Evolutionary conservation across 2,329 filamentous ascomycete genomes (phyloP).

Genomic region (Akanthomyces dipterigenus): DNA sequence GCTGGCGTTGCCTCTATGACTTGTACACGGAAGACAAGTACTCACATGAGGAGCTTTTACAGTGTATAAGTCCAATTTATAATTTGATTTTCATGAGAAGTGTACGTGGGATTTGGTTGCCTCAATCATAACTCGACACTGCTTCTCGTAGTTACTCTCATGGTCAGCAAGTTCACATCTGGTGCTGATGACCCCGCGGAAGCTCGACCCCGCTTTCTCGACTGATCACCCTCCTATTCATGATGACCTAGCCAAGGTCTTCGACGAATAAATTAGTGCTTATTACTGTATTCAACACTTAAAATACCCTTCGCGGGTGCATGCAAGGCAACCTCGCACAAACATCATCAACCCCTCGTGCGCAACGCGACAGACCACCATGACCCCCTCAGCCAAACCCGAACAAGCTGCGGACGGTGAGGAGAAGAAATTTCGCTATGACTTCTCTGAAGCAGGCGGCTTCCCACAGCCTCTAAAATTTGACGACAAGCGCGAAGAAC

Average conservation of each 20-base stretch:
- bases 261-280: neutral
- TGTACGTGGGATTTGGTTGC: too few species aligned
- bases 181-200: too few species aligned
- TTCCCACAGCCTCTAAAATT: constrained; percentile 15
- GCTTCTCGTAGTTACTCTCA: too few species aligned
- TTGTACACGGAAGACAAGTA: too few species aligned
- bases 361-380: neutral
- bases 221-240: neutral
- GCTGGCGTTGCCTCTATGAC: too few species aligned
- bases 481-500: constrained; percentile 30
- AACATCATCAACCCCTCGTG: neutral
- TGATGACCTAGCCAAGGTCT: neutral
- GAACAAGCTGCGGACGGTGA: neutral
- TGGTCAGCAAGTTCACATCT: too few species aligned
- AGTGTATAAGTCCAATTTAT: too few species aligned
- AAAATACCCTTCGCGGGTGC: neutral
- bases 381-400: neutral
- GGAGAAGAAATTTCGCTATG: constrained; percentile 6
- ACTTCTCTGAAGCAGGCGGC: constrained; percentile 6
- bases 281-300: neutral
- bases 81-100: too few species aligned
- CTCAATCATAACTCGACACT: too few species aligned
- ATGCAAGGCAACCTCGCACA: neutral
- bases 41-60: too few species aligned
- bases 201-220: neutral